A percentile compares a stretch with the other conserved stretches of the same genome.
Evolutionary conservation across 2,329 filamentous ascomycete genomes (phyloP).

Genomic region (Monosporascus sp.): DNA sequence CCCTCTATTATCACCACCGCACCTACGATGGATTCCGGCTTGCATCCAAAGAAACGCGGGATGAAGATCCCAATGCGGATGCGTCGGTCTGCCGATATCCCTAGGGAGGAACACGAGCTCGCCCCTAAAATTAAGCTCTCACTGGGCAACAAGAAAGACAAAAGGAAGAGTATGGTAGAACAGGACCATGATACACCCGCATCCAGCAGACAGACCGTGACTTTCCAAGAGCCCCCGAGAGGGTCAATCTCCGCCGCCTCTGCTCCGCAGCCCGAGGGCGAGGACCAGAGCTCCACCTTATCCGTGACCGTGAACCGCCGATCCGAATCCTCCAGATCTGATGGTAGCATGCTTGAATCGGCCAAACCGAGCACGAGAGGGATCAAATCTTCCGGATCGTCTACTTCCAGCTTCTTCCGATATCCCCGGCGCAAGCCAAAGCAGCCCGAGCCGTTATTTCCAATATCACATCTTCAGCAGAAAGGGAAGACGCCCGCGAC

Average conservation of each 20-base stretch:
- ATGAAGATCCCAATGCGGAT: conserved; percentile 49
- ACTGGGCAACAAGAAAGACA: conserved; percentile 31
- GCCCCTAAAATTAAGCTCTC: conserved; percentile 12
- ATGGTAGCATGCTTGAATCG: conserved; percentile 69
- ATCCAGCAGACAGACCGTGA: conserved; percentile 41
- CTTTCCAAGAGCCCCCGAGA: conserved; percentile 53
- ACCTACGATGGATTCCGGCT: conserved; percentile 63
- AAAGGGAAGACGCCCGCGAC: conserved; percentile 47
- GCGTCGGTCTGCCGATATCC: conserved; percentile 46
- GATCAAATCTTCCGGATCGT: not conserved
- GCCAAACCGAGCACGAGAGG: conserved; percentile 53
- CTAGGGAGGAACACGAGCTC: conserved; percentile 29
- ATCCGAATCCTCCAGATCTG: conserved; percentile 86
- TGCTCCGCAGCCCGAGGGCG: conserved; percentile 52
- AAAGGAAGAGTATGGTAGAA: conserved; percentile 34
- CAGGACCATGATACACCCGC: conserved; percentile 28
- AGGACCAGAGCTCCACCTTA: conserved; percentile 56
- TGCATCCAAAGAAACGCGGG: conserved; percentile 51
- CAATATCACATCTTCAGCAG: conserved; percentile 76
- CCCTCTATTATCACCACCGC: conserved; percentile 86
- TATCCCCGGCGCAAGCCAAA: conserved; percentile 73
- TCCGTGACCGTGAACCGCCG: conserved; percentile 60
- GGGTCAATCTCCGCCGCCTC: conserved; percentile 26
- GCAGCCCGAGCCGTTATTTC: conserved; percentile 72
- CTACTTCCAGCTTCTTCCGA: conserved; percentile 64